Evolutionary conservation across 768 basidiomycete species (phyloP).

Genomic region (Naganishia vaughanmartiniae): DNA sequence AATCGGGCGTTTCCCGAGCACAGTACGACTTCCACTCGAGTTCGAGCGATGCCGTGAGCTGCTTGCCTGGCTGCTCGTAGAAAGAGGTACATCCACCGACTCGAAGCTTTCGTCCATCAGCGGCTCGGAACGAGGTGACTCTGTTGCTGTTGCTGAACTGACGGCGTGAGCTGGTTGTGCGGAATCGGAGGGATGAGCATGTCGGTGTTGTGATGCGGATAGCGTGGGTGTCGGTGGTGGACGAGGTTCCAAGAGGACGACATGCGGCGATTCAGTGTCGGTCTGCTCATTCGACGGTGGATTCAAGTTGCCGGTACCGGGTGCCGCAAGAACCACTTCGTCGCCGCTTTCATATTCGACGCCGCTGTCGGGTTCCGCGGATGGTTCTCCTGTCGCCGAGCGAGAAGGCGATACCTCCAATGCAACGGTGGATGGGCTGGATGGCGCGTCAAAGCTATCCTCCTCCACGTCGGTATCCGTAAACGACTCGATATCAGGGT

Average conservation of each 20-base stretch:
- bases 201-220: not conserved
- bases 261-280: not conserved
- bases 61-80: not conserved
- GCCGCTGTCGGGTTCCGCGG: not conserved
- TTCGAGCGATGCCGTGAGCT: conserved; percentile 1
- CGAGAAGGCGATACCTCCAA: not conserved
- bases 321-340: not conserved
- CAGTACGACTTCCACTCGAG: not conserved
- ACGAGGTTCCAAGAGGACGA: not conserved
- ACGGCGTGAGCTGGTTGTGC: not conserved
- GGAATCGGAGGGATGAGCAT: not conserved
- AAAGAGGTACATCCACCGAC: not conserved
- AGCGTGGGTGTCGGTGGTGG: not conserved
- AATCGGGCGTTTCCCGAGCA: not conserved
- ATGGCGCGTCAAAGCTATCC: not conserved
- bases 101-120: not conserved
- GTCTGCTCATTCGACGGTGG: not conserved
- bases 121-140: not conserved
- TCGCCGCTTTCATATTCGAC: not conserved
- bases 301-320: not conserved
- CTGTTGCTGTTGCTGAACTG: not conserved
- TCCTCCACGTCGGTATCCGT: conserved; percentile 63
- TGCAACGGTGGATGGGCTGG: conserved; percentile 6
- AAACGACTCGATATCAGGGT: conserved; percentile 74
- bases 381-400: not conserved